These are phyloP conservation scores for Jasminum sambac DNA, from an alignment of 257 asterid species.

Conservation along the genomic window DNA sequence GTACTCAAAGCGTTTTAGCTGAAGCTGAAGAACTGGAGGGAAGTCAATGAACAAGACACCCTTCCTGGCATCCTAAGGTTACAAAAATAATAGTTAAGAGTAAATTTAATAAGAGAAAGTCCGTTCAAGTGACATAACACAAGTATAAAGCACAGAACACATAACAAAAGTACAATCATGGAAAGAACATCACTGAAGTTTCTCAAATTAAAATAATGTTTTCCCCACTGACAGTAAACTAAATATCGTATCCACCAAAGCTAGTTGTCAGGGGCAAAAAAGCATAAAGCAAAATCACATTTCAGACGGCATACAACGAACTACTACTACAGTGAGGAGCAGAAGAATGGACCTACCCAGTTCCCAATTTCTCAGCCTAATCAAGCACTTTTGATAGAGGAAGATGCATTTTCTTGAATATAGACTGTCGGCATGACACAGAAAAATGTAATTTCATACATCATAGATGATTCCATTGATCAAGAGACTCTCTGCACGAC, in stretches of 20 bases:
- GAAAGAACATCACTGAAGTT: conserved; percentile 3
- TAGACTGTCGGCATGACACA: neutral
- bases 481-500: neutral
- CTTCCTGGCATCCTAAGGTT: conserved; percentile 90
- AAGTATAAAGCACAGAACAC: conserved; percentile 15
- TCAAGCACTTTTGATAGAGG: conserved; percentile 13
- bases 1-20: conserved; percentile 95
- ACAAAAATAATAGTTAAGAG: conserved; percentile 28
- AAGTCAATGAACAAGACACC: conserved; percentile 94
- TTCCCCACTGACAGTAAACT: neutral
- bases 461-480: neutral
- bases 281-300: neutral
- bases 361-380: conserved; percentile 14
- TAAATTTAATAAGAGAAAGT: conserved; percentile 11
- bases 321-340: neutral
- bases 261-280: neutral
- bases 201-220: conserved; percentile 18
- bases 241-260: neutral
- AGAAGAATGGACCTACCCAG: neutral
- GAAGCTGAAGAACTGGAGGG: conserved; percentile 99
- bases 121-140: conserved; percentile 15
- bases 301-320: conserved; percentile 1
- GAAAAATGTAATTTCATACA: neutral
- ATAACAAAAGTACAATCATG: conserved; percentile 13
- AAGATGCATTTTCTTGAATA: neutral